Evolutionary conservation across 352 stramenopile species (phyloP), one percentile per base, ranked within the genome.

Genomic region (Peronospora farinosa): DNA sequence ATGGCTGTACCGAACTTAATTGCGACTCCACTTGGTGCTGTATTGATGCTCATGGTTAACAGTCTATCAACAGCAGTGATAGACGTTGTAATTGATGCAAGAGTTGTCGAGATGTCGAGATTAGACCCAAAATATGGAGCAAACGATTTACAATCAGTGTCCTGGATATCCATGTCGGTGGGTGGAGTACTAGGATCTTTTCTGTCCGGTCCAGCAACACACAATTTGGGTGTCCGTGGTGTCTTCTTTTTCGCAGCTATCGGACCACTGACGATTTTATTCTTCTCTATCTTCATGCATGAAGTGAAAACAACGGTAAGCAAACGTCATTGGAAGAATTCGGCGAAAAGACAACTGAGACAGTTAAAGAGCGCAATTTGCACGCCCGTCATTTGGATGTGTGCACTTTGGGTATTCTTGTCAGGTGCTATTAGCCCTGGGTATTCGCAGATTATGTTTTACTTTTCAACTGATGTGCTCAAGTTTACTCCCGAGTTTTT

Each of bases 41-140:
- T 88, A 6, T 52, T 80, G 7, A 69, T 85, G 45, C 54, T 91
- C 12, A 78, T 92, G 21, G 40, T 97, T 9, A 86, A 84, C 27
- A 96, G 77, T 49, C 71, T 93, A 28, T 89, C 86, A 12, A 87
- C 96, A 23, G 90, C 95, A 9, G 77, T 98, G 28, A 96, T 91
- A 37, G 95, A 98, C 67, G 95, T 98, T 4, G 92, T 98, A 4
- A 97, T 96, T 31, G 95, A 98, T 75, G 93, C 92, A 12, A 84
- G 96, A 49, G 93, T 98, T 2, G 94, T 98, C 7, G 88, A 98
- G 65, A 96, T 96, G 72, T 95, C 87, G 48, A 69, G 88, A 15
- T 56, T 91, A 12, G 80, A 91, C 39, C 78, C 80, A 6, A 88
- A 84, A 43, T 75, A 89, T 47, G 80, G 94, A 12, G 91, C 92